A percentile compares a stretch with the other conserved stretches of the same genome.
These are phyloP conservation scores for Solanum rostratum DNA, from an alignment of 257 asterid species.

Conservation along the genomic window DNA sequence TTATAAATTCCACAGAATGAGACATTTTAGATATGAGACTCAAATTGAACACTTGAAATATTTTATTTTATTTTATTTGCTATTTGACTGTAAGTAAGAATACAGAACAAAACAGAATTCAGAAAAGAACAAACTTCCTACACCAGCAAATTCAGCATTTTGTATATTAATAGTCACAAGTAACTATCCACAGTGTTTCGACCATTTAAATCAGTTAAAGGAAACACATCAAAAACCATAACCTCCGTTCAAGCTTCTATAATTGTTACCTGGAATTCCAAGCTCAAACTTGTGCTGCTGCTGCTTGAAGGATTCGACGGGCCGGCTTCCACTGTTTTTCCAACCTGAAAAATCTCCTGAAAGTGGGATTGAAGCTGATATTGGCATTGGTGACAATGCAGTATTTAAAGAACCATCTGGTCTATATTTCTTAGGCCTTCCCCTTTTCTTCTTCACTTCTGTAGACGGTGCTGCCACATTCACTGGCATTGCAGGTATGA, in stretches of 20 bases:
- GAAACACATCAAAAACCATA: background rate
- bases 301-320: constrained; percentile 57
- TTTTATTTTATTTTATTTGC: too few species aligned
- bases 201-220: background rate
- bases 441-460: constrained; percentile 49
- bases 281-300: constrained; percentile 45
- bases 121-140: constrained; percentile 10
- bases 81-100: too few species aligned
- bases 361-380: constrained; percentile 88
- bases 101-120: constrained; percentile 16
- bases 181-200: background rate
- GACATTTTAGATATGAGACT: constrained; percentile 24
- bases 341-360: constrained; percentile 65
- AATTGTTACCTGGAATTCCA: constrained; percentile 40
- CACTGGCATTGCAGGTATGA: constrained; percentile 7
- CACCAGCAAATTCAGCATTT: constrained; percentile 29
- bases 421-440: constrained; percentile 82
- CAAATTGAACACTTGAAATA: constrained; percentile 18
- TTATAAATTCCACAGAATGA: constrained; percentile 7
- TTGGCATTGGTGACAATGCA: constrained; percentile 95
- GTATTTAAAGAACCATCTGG: constrained; percentile 33
- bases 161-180: background rate
- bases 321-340: constrained; percentile 40
- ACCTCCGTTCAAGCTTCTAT: background rate
- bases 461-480: constrained; percentile 13